Conservation (phyloP, 2,329 filamentous ascomycete genomes). For the Aspergillus sp. region DNA sequence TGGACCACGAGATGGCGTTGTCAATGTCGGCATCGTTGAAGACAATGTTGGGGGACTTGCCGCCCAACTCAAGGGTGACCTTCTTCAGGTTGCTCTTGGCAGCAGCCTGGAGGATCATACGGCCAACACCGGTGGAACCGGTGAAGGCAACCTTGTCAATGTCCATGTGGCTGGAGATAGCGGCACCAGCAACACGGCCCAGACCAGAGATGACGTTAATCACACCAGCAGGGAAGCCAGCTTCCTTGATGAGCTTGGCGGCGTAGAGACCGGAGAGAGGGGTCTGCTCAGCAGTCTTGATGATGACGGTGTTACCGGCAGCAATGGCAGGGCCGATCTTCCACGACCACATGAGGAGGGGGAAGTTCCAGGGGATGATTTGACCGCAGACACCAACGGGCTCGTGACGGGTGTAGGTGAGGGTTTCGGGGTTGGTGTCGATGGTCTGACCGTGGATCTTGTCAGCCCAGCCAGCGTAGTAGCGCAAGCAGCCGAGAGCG, state of each 20-base stretch:
- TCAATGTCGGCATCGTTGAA: conserved; percentile 22
- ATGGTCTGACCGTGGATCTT: conserved; percentile 89
- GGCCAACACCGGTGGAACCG: conserved; percentile 57
- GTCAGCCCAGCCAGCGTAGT: conserved; percentile 91
- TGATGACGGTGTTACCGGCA: conserved; percentile 56
- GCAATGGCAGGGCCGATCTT: conserved; percentile 72
- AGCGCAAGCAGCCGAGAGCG: conserved; percentile 69
- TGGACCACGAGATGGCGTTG: conserved; percentile 21
- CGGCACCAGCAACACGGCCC: conserved; percentile 72
- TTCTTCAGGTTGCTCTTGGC: conserved; percentile 62
- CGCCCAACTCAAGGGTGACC: conserved; percentile 48
- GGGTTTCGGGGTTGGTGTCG: conserved; percentile 70
- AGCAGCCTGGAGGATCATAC: conserved; percentile 57
- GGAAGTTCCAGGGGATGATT: conserved; percentile 90
- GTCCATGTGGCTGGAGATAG: conserved; percentile 58
- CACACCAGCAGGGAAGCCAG: conserved; percentile 58
- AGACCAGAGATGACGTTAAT: conserved; percentile 66
- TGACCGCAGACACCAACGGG: conserved; percentile 78
- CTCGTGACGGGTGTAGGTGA: conserved; percentile 80
- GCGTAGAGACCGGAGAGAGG: conserved; percentile 62
- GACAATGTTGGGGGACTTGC: conserved; percentile 23
- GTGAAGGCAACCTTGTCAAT: conserved; percentile 63
- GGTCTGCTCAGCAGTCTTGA: conserved; percentile 64
- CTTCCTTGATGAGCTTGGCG: conserved; percentile 52
- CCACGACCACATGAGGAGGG: conserved; percentile 78